Evolutionary conservation across 2,329 filamentous ascomycete genomes (phyloP).

Genomic region (Diplodia mutila): DNA sequence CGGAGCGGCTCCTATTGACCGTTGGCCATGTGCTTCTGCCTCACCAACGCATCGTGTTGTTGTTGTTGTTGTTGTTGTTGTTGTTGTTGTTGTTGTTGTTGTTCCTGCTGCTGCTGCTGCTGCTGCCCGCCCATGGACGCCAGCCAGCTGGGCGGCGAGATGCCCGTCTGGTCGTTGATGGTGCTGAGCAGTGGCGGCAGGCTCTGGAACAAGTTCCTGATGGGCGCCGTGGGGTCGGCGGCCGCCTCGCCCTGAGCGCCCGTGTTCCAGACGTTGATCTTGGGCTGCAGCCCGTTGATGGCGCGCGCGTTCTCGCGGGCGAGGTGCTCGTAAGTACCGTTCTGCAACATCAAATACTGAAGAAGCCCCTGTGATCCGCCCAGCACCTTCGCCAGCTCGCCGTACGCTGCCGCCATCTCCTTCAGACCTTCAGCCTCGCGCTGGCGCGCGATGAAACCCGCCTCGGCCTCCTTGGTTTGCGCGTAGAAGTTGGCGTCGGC

Average conservation of each 20-base stretch:
- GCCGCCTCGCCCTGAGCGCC: slow-evolving; percentile 55
- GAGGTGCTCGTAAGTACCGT: slow-evolving; percentile 75
- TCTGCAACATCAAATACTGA: slow-evolving; percentile 87
- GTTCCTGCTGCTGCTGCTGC: neutral
- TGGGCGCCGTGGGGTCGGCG: slow-evolving; percentile 63
- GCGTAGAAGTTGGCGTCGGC: slow-evolving; percentile 56
- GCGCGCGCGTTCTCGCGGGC: slow-evolving; percentile 78
- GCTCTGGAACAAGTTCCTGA: slow-evolving; percentile 83
- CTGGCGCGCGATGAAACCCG: slow-evolving; percentile 62
- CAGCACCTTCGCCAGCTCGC: slow-evolving; percentile 70
- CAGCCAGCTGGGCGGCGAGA: slow-evolving; percentile 75
- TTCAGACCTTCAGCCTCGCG: slow-evolving; percentile 76
- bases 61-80: neutral
- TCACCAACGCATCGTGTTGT: slow-evolving; percentile 10
- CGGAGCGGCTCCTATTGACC: neutral
- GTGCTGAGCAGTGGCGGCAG: slow-evolving; percentile 81
- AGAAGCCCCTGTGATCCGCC: slow-evolving; percentile 78
- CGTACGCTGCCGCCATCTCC: slow-evolving; percentile 82
- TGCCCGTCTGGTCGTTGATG: slow-evolving; percentile 87
- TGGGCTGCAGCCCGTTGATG: slow-evolving; percentile 77
- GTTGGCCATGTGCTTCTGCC: slow-evolving; percentile 4
- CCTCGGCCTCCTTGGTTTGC: slow-evolving; percentile 57
- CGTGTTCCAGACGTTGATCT: slow-evolving; percentile 91
- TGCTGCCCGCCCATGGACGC: slow-evolving; percentile 54
- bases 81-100: neutral